Conservation (phyloP, 1,139 yeast genomes). For the Wickerhamomyces sp. region DNA sequence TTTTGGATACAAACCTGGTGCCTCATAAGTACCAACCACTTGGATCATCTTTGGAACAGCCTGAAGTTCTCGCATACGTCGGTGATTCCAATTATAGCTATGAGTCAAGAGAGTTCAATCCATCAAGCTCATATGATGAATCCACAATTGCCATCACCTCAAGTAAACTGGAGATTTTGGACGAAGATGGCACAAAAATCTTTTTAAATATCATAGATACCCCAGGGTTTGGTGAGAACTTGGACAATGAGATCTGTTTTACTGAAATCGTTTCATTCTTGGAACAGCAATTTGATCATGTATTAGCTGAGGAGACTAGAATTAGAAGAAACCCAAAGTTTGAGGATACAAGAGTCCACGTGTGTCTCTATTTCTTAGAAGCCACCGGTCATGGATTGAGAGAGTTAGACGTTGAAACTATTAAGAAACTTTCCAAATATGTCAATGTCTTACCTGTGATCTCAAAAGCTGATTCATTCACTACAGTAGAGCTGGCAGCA, state of each 20-base stretch:
- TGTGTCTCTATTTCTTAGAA: conserved; percentile 62
- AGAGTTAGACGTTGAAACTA: conserved; percentile 64
- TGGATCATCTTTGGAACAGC: conserved; percentile 22
- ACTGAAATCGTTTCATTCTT: conserved; percentile 68
- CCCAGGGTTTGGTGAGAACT: conserved; percentile 74
- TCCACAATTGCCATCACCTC: conserved; percentile 61
- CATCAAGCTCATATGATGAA: conserved; percentile 41
- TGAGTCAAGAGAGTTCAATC: conserved; percentile 36
- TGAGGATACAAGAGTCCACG: conserved; percentile 73
- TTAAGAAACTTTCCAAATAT: conserved; percentile 62
- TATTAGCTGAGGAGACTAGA: conserved; percentile 72
- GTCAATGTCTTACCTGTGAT: conserved; percentile 72
- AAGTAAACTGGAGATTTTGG: conserved; percentile 53
- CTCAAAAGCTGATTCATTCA: conserved; percentile 65
- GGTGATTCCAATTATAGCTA: conserved; percentile 29
- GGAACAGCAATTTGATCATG: conserved; percentile 80
- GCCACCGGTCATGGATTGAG: conserved; percentile 78
- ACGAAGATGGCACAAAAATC: conserved; percentile 56
- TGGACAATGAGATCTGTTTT: conserved; percentile 62
- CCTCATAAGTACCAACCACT: conserved; percentile 49
- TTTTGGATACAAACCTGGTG: conserved; percentile 57
- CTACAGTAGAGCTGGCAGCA: conserved; percentile 47
- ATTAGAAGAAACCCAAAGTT: conserved; percentile 77
- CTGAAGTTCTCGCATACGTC: conserved; percentile 29
- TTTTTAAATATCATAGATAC: conserved; percentile 63